phyloP scores from a whole-genome alignment of 495 filamentous ascomycete species.

The Umbilicaria muhlenbergii region DNA sequence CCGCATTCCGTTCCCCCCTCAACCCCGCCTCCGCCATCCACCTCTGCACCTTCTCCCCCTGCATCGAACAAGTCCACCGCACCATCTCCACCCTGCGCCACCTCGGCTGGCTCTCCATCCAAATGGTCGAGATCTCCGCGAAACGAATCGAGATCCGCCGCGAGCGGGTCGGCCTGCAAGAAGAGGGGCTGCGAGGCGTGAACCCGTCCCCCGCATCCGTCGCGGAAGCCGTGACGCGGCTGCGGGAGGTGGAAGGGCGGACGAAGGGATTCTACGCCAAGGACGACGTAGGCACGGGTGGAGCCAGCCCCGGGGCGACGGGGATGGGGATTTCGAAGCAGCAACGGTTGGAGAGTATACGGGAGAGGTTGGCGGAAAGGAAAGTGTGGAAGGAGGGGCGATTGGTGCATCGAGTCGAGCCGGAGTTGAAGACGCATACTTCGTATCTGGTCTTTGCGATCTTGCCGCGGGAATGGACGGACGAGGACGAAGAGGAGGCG shows the following conservation, averaged over 20 bases:
- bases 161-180: conserved; percentile 54
- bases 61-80: conserved; percentile 83
- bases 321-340: conserved; percentile 8
- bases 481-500: conserved; percentile 62
- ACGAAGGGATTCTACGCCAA: conserved; percentile 36
- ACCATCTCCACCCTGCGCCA: conserved; percentile 66
- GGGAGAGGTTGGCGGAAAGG: conserved; percentile 5
- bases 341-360: conserved; percentile 15
- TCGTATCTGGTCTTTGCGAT: conserved; percentile 90
- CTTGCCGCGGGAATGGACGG: conserved; percentile 69
- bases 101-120: conserved; percentile 77
- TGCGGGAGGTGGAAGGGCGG: conserved; percentile 56
- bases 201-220: conserved; percentile 50
- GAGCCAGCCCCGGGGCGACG: conserved; percentile 14
- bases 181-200: conserved; percentile 41
- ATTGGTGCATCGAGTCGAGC: conserved; percentile 62
- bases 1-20: conserved; percentile 40
- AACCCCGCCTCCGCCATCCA: conserved; percentile 48
- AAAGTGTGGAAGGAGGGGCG: conserved; percentile 45
- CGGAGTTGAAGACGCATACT: conserved; percentile 87
- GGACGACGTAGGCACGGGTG: conserved; percentile 1
- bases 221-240: conserved; percentile 54
- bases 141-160: conserved; percentile 64
- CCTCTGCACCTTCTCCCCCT: conserved; percentile 89
- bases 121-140: conserved; percentile 76